Conservation (phyloP, 2,329 filamentous ascomycete species). For the Lasiodiplodia sp. region DNA sequence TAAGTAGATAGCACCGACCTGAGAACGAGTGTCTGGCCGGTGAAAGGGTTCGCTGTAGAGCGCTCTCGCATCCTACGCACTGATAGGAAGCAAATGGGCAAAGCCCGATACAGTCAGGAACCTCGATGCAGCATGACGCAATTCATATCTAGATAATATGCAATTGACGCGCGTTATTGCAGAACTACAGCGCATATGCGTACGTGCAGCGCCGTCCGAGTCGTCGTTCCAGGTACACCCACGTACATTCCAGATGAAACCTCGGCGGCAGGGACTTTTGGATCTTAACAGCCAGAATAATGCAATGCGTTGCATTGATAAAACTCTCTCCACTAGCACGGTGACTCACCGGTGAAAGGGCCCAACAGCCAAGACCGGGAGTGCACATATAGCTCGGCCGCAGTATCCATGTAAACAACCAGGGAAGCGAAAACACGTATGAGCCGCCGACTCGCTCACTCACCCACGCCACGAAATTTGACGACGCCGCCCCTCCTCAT, state of each 20-base stretch:
- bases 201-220: not conserved
- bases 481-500: not conserved
- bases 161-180: no score
- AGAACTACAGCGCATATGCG: not conserved
- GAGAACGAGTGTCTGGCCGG: no score
- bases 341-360: not conserved
- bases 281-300: not conserved
- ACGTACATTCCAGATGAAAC: not conserved
- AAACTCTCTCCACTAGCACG: not conserved
- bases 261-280: not conserved
- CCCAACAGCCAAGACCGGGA: not conserved
- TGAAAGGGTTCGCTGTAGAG: no score
- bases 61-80: no score
- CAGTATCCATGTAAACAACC: not conserved
- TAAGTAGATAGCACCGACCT: no score
- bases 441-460: not conserved
- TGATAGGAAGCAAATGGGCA: no score
- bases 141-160: no score
- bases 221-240: not conserved
- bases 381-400: not conserved
- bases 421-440: not conserved
- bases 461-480: not conserved
- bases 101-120: no score
- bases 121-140: no score
- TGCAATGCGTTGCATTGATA: not conserved